Percentiles rank a stretch among this genome's conserved stretches.
These are phyloP conservation scores for Pichia sp. DNA, from an alignment of 1,139 yeast species.

Conservation along the genomic window DNA sequence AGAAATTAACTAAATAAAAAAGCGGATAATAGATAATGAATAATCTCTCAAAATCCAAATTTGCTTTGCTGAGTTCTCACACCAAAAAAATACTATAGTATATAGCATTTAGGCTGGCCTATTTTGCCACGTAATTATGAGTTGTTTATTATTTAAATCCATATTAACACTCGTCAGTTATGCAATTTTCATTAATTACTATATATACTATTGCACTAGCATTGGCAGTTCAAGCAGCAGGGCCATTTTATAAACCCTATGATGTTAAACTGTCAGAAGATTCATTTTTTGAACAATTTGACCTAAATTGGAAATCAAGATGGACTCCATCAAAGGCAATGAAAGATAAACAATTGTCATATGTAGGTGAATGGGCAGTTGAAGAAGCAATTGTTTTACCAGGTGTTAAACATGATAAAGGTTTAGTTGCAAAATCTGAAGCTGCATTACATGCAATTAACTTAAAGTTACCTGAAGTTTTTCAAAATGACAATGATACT, in stretches of 20 bases:
- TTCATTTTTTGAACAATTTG: slow-evolving; percentile 69
- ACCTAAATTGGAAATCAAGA: slow-evolving; percentile 38
- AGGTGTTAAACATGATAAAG: slow-evolving; percentile 59
- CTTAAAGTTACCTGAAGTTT: slow-evolving; percentile 45
- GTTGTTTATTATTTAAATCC: too few relatives aligned
- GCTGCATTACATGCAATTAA: slow-evolving; percentile 82
- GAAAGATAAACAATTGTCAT: slow-evolving; percentile 47
- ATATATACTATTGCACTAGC: slow-evolving; percentile 5
- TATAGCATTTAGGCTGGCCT: background rate
- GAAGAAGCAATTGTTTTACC: slow-evolving; percentile 52
- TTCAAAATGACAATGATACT: slow-evolving; percentile 52
- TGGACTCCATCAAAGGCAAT: slow-evolving; percentile 62
- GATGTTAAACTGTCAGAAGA: slow-evolving; percentile 31
- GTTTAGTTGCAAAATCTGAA: slow-evolving; percentile 65
- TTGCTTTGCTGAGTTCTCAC: background rate
- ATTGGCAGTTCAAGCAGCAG: background rate
- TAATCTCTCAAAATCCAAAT: background rate
- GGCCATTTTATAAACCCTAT: slow-evolving; percentile 19
- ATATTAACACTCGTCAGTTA: background rate
- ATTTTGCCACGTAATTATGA: background rate
- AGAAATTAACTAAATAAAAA: too few relatives aligned
- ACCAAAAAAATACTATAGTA: too few relatives aligned
- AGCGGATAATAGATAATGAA: too few relatives aligned
- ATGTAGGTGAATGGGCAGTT: slow-evolving; percentile 68
- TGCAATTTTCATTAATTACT: slow-evolving; percentile 13